Conservation (phyloP, 2,329 filamentous ascomycete species). For the Penicillium sp. region DNA sequence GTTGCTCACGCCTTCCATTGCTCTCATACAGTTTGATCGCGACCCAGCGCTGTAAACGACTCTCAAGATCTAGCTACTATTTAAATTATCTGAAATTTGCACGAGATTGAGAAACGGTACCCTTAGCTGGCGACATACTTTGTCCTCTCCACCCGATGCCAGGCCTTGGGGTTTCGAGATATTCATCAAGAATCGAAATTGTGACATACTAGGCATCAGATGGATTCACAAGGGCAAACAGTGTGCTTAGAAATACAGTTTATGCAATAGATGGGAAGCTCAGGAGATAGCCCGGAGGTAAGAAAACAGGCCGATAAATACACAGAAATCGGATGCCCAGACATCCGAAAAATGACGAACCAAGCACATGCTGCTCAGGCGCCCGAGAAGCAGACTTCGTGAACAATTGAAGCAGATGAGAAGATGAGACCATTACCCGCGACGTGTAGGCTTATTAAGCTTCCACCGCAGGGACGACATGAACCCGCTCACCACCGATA, state of each 20-base stretch:
- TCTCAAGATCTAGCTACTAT: no score
- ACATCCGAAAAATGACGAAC: neutral
- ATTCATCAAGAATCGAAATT: no score
- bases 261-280: conserved; percentile 13
- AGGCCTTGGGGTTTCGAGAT: no score
- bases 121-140: no score
- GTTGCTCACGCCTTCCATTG: no score
- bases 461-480: conserved; percentile 10
- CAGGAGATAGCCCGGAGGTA: conserved; percentile 9
- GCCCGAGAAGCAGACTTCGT: no score
- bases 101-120: no score
- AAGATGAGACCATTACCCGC: neutral
- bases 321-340: neutral
- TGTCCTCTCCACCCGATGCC: no score
- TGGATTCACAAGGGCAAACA: conserved; percentile 8
- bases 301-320: conserved; percentile 6
- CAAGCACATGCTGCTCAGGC: no score
- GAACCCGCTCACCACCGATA: conserved; percentile 26
- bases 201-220: conserved; percentile 6
- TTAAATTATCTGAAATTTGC: no score
- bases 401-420: neutral
- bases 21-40: no score
- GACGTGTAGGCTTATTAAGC: conserved; percentile 11
- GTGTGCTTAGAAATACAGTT: conserved; percentile 25
- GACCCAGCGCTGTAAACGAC: no score